phyloP scores from a whole-genome alignment of 208 protist species.

The Vickermania spadyakhi region DNA sequence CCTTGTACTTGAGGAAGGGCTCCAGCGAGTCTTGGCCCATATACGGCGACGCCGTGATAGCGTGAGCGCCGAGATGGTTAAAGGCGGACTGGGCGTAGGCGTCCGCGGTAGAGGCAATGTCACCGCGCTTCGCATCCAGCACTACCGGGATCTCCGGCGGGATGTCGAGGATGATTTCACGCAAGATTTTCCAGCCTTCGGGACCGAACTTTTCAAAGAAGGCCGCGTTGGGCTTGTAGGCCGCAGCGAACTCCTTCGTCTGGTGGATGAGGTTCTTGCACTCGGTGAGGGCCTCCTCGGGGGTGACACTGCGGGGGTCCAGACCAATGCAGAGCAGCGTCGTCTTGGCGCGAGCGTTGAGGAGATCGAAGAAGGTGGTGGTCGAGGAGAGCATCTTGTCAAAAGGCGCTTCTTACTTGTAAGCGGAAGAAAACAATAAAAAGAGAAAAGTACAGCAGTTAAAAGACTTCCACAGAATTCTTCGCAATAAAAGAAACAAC shows the following conservation, averaged over 20 bases:
- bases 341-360: slow-evolving; percentile 68
- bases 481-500: neutral
- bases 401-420: neutral
- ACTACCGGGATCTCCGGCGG: slow-evolving; percentile 72
- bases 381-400: slow-evolving; percentile 2
- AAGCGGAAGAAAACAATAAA: slow-evolving; percentile 1
- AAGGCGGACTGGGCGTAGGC: slow-evolving; percentile 81
- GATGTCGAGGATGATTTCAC: slow-evolving; percentile 47
- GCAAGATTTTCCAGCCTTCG: slow-evolving; percentile 61
- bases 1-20: slow-evolving; percentile 67
- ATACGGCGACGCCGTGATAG: slow-evolving; percentile 82
- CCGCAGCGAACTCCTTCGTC: slow-evolving; percentile 73
- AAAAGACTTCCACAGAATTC: neutral
- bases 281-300: slow-evolving; percentile 45
- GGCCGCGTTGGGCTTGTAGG: slow-evolving; percentile 85
- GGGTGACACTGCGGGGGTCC: slow-evolving; percentile 65
- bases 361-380: slow-evolving; percentile 64
- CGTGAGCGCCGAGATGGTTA: slow-evolving; percentile 63
- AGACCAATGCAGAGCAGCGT: slow-evolving; percentile 82
- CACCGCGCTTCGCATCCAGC: slow-evolving; percentile 84
- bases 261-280: slow-evolving; percentile 70
- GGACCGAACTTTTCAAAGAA: slow-evolving; percentile 81
- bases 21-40: slow-evolving; percentile 80
- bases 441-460: slow-evolving; percentile 1
- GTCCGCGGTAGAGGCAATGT: slow-evolving; percentile 81